These are phyloP conservation scores for Drechslerella coelobrocha DNA, from an alignment of 2,329 filamentous ascomycete species.

Conservation along the genomic window DNA sequence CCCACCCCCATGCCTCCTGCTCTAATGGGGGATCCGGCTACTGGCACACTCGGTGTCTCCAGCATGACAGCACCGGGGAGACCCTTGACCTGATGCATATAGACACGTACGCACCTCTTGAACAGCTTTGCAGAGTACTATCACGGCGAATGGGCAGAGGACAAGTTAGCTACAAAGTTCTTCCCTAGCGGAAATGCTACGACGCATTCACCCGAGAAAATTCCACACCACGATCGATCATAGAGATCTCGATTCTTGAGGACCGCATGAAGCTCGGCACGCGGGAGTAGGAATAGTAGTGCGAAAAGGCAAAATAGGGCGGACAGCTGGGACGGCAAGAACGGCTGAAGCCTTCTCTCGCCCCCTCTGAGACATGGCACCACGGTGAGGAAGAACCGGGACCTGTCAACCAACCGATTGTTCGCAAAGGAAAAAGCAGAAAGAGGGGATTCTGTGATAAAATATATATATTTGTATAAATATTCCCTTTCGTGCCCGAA, in stretches of 20 bases:
- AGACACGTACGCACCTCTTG: slow-evolving; percentile 40
- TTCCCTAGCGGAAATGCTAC: no score
- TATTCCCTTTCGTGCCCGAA: slow-evolving; percentile 16
- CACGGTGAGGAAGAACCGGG: slow-evolving; percentile 26
- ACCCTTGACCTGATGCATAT: neutral
- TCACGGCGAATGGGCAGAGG: slow-evolving; percentile 5
- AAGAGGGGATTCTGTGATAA: slow-evolving; percentile 21
- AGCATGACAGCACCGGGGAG: slow-evolving; percentile 6
- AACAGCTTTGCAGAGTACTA: slow-evolving; percentile 49
- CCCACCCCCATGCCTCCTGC: neutral
- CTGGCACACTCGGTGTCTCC: slow-evolving; percentile 3
- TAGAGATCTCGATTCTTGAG: neutral
- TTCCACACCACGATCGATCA: neutral
- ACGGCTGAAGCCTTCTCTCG: slow-evolving; percentile 43
- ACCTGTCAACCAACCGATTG: slow-evolving; percentile 44
- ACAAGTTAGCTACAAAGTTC: slow-evolving; percentile 1
- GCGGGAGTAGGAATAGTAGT: neutral
- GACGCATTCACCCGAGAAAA: neutral
- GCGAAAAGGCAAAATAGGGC: neutral
- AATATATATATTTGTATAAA: slow-evolving; percentile 3
- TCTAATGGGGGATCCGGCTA: neutral
- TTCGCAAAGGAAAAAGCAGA: slow-evolving; percentile 4
- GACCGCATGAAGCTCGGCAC: neutral
- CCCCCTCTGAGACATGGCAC: slow-evolving; percentile 50
- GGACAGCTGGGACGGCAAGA: slow-evolving; percentile 31